These are phyloP conservation scores for Chamaenerion angustifolium DNA, from an alignment of 345 rosid species.

Conservation along the genomic window DNA sequence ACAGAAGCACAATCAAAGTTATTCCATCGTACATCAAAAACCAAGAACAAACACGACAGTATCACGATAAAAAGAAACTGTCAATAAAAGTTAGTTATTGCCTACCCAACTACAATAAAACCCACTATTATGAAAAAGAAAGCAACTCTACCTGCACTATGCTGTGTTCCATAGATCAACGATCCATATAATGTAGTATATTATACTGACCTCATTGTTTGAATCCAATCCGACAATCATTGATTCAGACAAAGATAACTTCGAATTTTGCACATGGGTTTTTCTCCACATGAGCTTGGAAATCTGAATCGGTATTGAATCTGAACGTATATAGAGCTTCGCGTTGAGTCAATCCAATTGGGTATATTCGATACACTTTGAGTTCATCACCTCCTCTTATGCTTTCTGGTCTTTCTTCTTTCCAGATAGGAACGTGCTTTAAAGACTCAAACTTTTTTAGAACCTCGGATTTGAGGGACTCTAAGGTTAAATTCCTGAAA, in stretches of 20 bases:
- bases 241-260: conserved; percentile 48
- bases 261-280: conserved; percentile 75
- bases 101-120: no score
- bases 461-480: conserved; percentile 49
- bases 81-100: no score
- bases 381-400: conserved; percentile 54
- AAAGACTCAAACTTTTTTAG: conserved; percentile 45
- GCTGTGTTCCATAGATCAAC: no score
- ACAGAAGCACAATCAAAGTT: no score
- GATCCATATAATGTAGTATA: no score
- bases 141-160: no score
- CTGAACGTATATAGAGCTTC: conserved; percentile 64
- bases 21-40: no score
- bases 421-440: conserved; percentile 66
- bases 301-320: conserved; percentile 41
- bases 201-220: no score
- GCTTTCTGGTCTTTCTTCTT: conserved; percentile 67
- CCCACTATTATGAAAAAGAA: no score
- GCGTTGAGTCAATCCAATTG: conserved; percentile 81
- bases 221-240: no score
- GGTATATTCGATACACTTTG: conserved; percentile 54
- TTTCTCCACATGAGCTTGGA: conserved; percentile 40
- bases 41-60: no score
- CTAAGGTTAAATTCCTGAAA: conserved; percentile 36
- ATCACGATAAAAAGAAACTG: no score